Evolutionary conservation across 2,329 filamentous ascomycete species (phyloP).

Genomic region (Graphium sp.): DNA sequence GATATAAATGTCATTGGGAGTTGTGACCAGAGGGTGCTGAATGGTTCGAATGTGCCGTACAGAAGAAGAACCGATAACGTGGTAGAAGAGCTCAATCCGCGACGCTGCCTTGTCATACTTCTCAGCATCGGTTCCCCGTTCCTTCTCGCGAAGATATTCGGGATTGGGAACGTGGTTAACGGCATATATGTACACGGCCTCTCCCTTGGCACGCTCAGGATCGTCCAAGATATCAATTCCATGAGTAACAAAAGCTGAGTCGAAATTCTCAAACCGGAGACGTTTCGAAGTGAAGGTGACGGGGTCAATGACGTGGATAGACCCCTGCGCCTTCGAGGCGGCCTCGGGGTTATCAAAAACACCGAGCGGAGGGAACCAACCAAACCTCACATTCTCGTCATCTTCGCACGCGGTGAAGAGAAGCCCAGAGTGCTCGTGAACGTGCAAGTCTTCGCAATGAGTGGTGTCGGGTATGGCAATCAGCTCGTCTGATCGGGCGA

Average conservation of each 20-base stretch:
- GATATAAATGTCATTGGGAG: conserved; percentile 41
- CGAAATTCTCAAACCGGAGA: conserved; percentile 31
- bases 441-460: conserved; percentile 44
- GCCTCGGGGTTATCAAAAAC: conserved; percentile 21
- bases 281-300: conserved; percentile 26
- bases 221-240: conserved; percentile 43
- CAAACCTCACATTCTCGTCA: conserved; percentile 17
- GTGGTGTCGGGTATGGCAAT: conserved; percentile 29
- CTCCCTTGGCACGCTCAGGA: conserved; percentile 13
- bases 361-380: conserved; percentile 33
- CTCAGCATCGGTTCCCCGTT: background rate
- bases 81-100: conserved; percentile 39
- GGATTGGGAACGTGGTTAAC: conserved; percentile 41
- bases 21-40: conserved; percentile 30
- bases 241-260: conserved; percentile 36
- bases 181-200: conserved; percentile 40
- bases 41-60: conserved; percentile 33
- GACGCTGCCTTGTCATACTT: conserved; percentile 23
- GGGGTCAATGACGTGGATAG: conserved; percentile 35
- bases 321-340: conserved; percentile 18
- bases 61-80: conserved; percentile 23
- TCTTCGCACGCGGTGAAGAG: conserved; percentile 42
- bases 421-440: conserved; percentile 25
- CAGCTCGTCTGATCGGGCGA: conserved; percentile 13
- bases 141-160: conserved; percentile 13